Evolutionary conservation across 1,284 basidiomycete genomes (phyloP), one percentile per base, ranked within the genome.

Genomic region (Agroathelia rolfsii): DNA sequence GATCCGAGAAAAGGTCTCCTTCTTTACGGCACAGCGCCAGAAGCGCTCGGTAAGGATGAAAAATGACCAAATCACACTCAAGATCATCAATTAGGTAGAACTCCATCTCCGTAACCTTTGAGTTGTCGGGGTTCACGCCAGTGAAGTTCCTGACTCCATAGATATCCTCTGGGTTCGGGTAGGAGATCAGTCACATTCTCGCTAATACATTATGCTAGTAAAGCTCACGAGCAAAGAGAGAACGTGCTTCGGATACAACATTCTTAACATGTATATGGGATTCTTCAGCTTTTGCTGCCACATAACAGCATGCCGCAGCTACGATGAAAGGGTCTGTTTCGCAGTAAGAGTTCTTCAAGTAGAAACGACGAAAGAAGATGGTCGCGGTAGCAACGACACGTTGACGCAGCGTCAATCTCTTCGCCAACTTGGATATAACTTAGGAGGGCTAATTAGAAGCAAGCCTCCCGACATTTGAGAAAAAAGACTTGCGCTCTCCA

Each of bases 21-120:
- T 75, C 59, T 48, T 61, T 64, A 15, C 72, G 79, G 43, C 78
- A 85, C 9, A 96, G 65, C 4, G 80, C 67, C 28, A 85, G 61
- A 20, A 97, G 69, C 1, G 86, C 84, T 27, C 88, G 77, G 58
- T 97, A 98, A 0, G 94, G 92, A 53, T 97, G 94, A 54, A 90
- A 96, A 5, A 97, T 69, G 31, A 84, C 74, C 24, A 98, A 64
- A 57, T 97, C 90, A 49, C 94, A 97, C 55, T 95, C 90, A 24
- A 98, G 72, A 53, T 98, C 94, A 48, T 90, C 89, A 13, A 98
- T 76, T 9, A 98, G 74, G 58, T 96, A 97, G 59, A 97, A 97
- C 55, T 97, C 94, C 93, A 96, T 96, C 56, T 97, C 93, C 3
- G 93, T 94, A 4, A 98, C 62, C 49, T 88, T 89, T n/a, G 80